Evolutionary conservation across 2,329 filamentous ascomycete species (phyloP).

Genomic region (Paecilomyces variotii): DNA sequence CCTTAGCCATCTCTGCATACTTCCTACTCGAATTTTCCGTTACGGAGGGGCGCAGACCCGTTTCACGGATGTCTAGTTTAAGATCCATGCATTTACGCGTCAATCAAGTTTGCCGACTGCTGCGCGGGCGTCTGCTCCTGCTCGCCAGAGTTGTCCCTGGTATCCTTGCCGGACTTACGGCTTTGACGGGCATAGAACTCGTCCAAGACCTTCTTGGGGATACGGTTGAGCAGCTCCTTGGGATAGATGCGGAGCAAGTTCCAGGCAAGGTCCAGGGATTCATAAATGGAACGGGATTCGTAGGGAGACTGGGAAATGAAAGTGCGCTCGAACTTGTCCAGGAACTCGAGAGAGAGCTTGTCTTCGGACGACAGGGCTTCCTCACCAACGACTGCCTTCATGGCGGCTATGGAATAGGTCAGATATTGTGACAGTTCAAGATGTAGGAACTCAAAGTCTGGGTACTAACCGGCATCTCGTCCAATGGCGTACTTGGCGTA

Average conservation of each 20-base stretch:
- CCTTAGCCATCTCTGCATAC: neutral
- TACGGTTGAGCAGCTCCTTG: conserved; percentile 95
- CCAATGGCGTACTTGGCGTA: conserved; percentile 99
- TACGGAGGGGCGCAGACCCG: neutral
- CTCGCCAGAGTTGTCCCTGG: conserved; percentile 34
- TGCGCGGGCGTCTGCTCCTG: conserved; percentile 18
- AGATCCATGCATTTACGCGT: conserved; percentile 20
- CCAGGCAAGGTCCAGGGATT: conserved; percentile 94
- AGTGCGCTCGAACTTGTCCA: conserved; percentile 95
- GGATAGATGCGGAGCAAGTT: conserved; percentile 93
- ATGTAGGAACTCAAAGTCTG: neutral
- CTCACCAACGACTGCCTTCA: conserved; percentile 99
- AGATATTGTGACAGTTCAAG: neutral
- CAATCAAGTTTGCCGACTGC: conserved; percentile 33
- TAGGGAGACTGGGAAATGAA: conserved; percentile 92
- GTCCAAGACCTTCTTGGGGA: conserved; percentile 72
- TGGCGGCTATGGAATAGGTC: conserved; percentile 54
- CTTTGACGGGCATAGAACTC: conserved; percentile 66
- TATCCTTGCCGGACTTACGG: conserved; percentile 35
- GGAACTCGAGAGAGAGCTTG: conserved; percentile 94
- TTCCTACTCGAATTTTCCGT: neutral
- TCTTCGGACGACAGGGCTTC: conserved; percentile 93
- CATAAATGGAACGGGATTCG: conserved; percentile 83
- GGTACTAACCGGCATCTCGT: conserved; percentile 63
- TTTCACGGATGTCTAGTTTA: neutral